Conservation (phyloP, 441 rosid species). For the Pelargonium fulgidum region DNA sequence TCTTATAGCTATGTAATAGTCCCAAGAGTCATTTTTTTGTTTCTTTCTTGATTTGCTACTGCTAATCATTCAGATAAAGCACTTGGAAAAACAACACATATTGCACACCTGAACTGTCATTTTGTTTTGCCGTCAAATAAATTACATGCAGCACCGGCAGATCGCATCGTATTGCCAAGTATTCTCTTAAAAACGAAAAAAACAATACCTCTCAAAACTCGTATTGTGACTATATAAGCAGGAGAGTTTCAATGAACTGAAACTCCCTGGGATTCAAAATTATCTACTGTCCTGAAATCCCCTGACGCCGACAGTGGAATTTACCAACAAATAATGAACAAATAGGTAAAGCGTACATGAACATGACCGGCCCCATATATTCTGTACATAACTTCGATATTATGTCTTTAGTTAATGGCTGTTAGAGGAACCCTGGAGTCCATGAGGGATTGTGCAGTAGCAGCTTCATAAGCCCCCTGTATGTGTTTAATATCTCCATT, state of each 20-base stretch:
- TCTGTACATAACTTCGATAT: conserved; percentile 14
- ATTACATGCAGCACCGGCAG: no score
- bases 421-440: conserved; percentile 86
- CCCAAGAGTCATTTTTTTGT: no score
- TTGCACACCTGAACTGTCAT: no score
- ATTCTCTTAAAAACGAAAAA: no score
- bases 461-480: conserved; percentile 42
- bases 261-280: background rate
- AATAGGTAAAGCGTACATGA: background rate
- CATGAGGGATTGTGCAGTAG: conserved; percentile 40
- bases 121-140: no score
- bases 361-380: background rate
- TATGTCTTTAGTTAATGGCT: conserved; percentile 46
- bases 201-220: no score
- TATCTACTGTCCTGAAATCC: background rate
- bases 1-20: no score
- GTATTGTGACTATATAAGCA: no score
- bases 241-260: background rate
- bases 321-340: conserved; percentile 1
- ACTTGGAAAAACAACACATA: no score
- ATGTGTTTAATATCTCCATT: conserved; percentile 71
- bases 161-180: no score
- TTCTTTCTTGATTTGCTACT: no score
- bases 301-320: background rate
- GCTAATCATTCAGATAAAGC: no score